These are phyloP conservation scores for Gossypium aridum DNA, from an alignment of 441 rosid species.

Conservation along the genomic window DNA sequence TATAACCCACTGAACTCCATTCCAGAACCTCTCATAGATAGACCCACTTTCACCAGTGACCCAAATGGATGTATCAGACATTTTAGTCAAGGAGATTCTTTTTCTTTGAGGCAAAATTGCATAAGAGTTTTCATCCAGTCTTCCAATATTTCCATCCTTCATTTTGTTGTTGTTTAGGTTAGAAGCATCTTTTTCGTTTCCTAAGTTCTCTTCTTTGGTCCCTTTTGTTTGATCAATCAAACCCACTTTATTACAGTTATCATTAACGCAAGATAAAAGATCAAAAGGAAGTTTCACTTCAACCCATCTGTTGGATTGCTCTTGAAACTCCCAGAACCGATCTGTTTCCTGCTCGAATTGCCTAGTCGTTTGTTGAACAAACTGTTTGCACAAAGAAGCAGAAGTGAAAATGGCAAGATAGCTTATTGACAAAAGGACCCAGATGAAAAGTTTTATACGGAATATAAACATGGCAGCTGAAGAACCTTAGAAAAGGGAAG, in stretches of 20 bases:
- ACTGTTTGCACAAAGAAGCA: constrained; percentile 38
- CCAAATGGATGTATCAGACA: constrained; percentile 67
- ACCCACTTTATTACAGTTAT: constrained; percentile 51
- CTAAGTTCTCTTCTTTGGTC: constrained; percentile 17
- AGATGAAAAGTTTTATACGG: constrained; percentile 21
- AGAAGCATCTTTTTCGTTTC: constrained; percentile 12
- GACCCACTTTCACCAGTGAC: constrained; percentile 65
- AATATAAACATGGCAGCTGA: constrained; percentile 30
- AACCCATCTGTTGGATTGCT: constrained; percentile 51
- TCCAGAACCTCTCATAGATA: constrained; percentile 71
- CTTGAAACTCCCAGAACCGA: constrained; percentile 62
- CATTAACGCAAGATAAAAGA: constrained; percentile 50
- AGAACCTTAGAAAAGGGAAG: constrained; percentile 7
- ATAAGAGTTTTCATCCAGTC: constrained; percentile 16
- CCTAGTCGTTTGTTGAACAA: constrained; percentile 22
- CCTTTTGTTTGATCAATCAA: constrained; percentile 23
- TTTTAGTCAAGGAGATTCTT: constrained; percentile 52
- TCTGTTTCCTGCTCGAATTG: constrained; percentile 54
- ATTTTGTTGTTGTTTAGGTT: constrained; percentile 12
- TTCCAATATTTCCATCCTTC: constrained; percentile 19
- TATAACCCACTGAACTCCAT: constrained; percentile 68
- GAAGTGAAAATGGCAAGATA: constrained; percentile 18
- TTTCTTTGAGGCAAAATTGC: constrained; percentile 40
- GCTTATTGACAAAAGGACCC: constrained; percentile 25
- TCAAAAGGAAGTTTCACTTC: constrained; percentile 58